These are phyloP conservation scores for Sporobolus alterniflorus DNA, from an alignment of 202 grass and related monocot species.

Conservation along the genomic window DNA sequence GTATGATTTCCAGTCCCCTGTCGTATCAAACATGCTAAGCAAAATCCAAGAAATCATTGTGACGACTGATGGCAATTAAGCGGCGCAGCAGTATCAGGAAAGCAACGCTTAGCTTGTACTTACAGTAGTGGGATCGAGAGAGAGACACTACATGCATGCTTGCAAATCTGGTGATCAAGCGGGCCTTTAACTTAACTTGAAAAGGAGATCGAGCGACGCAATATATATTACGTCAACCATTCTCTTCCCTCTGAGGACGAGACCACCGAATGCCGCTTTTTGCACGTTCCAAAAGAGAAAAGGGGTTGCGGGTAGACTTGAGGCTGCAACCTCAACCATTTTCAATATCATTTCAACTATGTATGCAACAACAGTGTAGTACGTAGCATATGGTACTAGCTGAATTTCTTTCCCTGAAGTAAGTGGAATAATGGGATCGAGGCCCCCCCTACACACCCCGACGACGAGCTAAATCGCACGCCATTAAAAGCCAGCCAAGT, in stretches of 20 bases:
- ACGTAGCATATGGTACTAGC: no score
- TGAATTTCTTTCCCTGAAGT: no score
- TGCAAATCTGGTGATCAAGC: no score
- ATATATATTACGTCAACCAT: neutral
- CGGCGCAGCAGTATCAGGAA: slow-evolving; percentile 17
- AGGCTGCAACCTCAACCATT: slow-evolving; percentile 25
- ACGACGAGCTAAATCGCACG: no score
- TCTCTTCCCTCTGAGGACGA: neutral
- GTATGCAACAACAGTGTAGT: neutral
- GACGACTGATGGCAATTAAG: no score
- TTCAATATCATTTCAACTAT: slow-evolving; percentile 11
- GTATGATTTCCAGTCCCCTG: slow-evolving; percentile 7
- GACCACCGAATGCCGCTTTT: slow-evolving; percentile 16
- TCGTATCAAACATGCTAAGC: slow-evolving; percentile 21
- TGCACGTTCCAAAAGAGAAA: neutral
- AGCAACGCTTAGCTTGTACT: slow-evolving; percentile 15
- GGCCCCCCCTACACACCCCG: no score
- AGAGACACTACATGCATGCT: no score
- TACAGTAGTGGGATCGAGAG: no score
- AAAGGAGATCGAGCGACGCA: no score
- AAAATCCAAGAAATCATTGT: slow-evolving; percentile 16
- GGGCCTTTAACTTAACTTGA: neutral
- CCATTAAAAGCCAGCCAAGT: no score
- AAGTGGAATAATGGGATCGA: no score
- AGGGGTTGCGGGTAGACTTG: neutral